A percentile compares a stretch with the other conserved stretches of the same genome.
Conservation (phyloP, 1,139 yeast species). For the Kodamaea fungicola region DNA sequence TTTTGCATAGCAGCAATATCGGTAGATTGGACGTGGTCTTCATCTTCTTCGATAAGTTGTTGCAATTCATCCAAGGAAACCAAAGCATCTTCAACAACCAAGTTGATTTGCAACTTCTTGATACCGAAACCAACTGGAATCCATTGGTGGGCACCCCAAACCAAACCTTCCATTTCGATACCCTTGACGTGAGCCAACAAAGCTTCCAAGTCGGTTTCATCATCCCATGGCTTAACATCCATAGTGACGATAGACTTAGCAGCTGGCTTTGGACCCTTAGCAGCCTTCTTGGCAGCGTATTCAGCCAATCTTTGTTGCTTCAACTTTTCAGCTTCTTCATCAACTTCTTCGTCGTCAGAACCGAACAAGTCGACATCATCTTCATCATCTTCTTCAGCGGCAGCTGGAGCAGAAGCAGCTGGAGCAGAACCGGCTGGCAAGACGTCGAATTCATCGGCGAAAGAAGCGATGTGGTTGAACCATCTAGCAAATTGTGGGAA, state of each 20-base stretch:
- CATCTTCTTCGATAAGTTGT: conserved; percentile 83
- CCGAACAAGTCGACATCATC: conserved; percentile 94
- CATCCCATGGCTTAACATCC: conserved; percentile 99
- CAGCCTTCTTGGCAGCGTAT: conserved; percentile 96
- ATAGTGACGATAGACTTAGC: conserved; percentile 96
- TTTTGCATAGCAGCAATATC: conserved; percentile 98
- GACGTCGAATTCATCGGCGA: conserved; percentile 74
- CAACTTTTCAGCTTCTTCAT: conserved; percentile 93
- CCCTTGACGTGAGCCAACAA: conserved; percentile 82
- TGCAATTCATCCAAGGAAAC: conserved; percentile 92
- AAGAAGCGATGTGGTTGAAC: conserved; percentile 96
- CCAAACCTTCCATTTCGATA: conserved; percentile 85
- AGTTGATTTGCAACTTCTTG: conserved; percentile 97
- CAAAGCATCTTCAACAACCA: conserved; percentile 95
- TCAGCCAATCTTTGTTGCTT: conserved; percentile 97
- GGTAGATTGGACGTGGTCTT: conserved; percentile 98
- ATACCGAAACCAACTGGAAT: conserved; percentile 99
- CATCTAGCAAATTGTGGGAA: conserved; percentile 96
- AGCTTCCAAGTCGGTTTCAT: conserved; percentile 92
- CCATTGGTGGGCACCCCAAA: conserved; percentile 98
- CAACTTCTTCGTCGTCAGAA: conserved; percentile 90
- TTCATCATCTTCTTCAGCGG: conserved; percentile 78
- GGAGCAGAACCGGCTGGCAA: conserved; percentile 78
- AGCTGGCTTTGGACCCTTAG: conserved; percentile 96
- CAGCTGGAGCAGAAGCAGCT: conserved; percentile 50